Base-by-base conservation (phyloP, 805 yeast genomes). In the Ogataea nakhonphanomensis region DNA sequence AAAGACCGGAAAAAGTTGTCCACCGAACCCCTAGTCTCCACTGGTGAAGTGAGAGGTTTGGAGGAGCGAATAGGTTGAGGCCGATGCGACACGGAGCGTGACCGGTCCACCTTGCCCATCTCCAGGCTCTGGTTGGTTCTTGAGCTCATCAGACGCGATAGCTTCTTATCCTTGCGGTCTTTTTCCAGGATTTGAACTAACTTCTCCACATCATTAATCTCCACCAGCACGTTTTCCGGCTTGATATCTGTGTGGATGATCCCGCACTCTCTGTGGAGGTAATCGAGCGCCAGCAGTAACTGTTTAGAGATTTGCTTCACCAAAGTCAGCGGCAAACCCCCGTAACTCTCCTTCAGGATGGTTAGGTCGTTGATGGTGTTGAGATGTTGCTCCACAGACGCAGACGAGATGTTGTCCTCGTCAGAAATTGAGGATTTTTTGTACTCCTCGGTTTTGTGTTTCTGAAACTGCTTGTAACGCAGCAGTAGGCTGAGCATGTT, bases 171-270 rank as follows among this genome's bases (percentile, higher is more conserved):
- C 36, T 48, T 55, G 20, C 59, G 41, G 53, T 66, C 60, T 50
- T 62, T 44, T 57, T 73, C 78, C 30, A 73, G 56, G 35, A 66
- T 35, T 32, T 65, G 59, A 30, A 78, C 73, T 33, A 78, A 66
- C 44, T 65, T 69, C 46, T 75, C 78, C 33, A 76, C 78, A 48
- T 77, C 76, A 39, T 70, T 67, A 24, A 79, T 73, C 47, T 74
- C 78, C 30, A 76, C 68, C 30, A 76, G 58, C 3, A 79, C 73
- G 61, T 84, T 84, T 54, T 83, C 90, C 2, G 90, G 89, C 59
- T 84, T 84, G 36, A 84, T 68, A 57, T 83, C 90, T 9, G 90
- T 77, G 60, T 84, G 91, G 29, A 81, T 79, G 8, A 81, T 66
- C 2, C 84, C 84, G 58, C 86, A 79, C 51, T 64, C 70, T 30